Evolutionary conservation across 768 basidiomycete species (phyloP).

Genomic region (Boletus tomentosulus): DNA sequence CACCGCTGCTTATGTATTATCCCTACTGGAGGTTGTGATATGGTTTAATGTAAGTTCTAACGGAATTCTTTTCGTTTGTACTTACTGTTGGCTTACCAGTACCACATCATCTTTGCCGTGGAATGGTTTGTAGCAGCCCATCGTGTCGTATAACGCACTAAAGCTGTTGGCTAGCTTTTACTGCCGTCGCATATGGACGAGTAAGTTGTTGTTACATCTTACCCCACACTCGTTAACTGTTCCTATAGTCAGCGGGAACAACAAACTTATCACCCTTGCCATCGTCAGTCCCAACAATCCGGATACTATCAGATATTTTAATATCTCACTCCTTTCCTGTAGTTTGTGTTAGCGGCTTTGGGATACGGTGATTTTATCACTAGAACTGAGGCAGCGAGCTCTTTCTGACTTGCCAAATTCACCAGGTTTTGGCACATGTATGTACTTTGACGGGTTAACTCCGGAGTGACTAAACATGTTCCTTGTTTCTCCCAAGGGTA

Average conservation of each 20-base stretch:
- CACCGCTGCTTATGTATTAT: background rate
- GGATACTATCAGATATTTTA: background rate
- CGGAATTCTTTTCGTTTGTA: background rate
- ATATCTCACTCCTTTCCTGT: background rate
- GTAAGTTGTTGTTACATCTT: background rate
- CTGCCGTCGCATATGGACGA: slow-evolving; percentile 13
- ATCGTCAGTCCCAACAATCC: slow-evolving; percentile 5
- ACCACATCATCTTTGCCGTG: background rate
- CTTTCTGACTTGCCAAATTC: background rate
- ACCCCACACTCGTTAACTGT: background rate
- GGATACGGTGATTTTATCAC: slow-evolving; percentile 2
- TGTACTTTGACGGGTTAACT: background rate
- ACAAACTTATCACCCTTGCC: slow-evolving; percentile 6
- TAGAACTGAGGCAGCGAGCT: background rate
- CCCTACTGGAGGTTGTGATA: background rate
- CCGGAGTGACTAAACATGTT: background rate
- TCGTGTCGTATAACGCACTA: background rate
- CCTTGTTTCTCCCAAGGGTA: background rate
- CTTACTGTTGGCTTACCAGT: slow-evolving; percentile 2
- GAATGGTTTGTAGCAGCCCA: slow-evolving; percentile 3
- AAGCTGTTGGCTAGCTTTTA: slow-evolving; percentile 8
- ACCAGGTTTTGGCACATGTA: slow-evolving; percentile 8
- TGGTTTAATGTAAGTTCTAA: slow-evolving; percentile 1
- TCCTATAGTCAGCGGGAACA: slow-evolving; percentile 14
- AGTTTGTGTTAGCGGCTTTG: background rate